Evolutionary conservation across 495 filamentous ascomycete genomes (phyloP), one percentile per base, ranked within the genome.

Genomic region (Bacidia rubella): DNA sequence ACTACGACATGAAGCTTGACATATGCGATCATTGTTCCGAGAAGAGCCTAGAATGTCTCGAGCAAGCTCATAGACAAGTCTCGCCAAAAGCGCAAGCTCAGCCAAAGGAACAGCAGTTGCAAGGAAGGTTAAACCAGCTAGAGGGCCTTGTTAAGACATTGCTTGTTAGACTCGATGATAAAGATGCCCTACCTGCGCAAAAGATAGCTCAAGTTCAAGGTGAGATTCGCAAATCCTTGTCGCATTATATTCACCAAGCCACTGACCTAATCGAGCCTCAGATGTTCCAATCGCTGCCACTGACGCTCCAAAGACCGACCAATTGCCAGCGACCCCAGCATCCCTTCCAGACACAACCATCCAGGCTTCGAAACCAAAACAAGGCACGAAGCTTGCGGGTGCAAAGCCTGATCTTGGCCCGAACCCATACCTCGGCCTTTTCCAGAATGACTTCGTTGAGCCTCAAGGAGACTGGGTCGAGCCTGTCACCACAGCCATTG

Each of bases 21-120:
- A 35, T 35, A 5, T 35, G 29, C 29, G 29, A 35, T 15, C 5
- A 35, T 35, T 35, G 29, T 15, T 5, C 57, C 0, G 56, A 60
- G 17, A 46, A 52, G n/a, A 69, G 68, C 58, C 63, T 62, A 55
- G 68, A 71, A 54, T 71, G 68, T 53, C 61, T 60, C 27, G 51
- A 65, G 12, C 68, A 71, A 29, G 63, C 68, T 46, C 53, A n/a
- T 38, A 59, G 11, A 53, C 58, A 10, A n/a, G 53, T 19, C 42
- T 32, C 29, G 12, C 29, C 29, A 35, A 52, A 29, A 10, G 45
- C 11, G n/a, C 41, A 40, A 24, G 40, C 25, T 47, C 49, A 20
- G 53, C 54, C 35, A 59, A 70, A 38, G 60, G 66, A 49, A 32
- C 66, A 50, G 26, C 68, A 62, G 44, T 60, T 71, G 2, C 66